phyloP scores from a whole-genome alignment of 2,329 filamentous ascomycete species.

The Cladosporium sp. region DNA sequence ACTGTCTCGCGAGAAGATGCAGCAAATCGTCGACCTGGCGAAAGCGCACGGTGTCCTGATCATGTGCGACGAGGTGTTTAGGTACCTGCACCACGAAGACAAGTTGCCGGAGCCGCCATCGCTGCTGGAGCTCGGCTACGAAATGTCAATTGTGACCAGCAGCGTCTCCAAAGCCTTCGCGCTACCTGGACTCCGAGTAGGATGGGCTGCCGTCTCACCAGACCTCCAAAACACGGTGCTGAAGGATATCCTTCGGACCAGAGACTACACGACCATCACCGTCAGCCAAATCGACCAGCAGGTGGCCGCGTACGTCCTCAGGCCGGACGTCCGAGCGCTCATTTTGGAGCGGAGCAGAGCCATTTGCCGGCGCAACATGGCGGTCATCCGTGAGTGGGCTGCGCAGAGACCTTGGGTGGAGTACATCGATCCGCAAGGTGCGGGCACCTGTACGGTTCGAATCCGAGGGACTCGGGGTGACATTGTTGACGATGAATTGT shows the following conservation, averaged over 20 bases:
- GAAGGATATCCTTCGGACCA: conserved; percentile 54
- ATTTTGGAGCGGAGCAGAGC: conserved; percentile 38
- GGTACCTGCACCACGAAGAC: conserved; percentile 66
- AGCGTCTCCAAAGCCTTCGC: conserved; percentile 83
- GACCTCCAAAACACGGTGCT: conserved; percentile 44
- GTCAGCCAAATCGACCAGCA: conserved; percentile 75
- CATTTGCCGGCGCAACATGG: neutral
- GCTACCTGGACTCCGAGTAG: conserved; percentile 71
- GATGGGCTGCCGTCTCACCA: conserved; percentile 69
- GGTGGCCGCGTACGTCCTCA: conserved; percentile 68
- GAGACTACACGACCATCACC: conserved; percentile 81
- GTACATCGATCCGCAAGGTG: neutral
- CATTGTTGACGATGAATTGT: conserved; percentile 3
- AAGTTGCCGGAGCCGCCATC: conserved; percentile 52
- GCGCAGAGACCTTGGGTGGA: neutral
- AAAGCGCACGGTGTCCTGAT: conserved; percentile 57
- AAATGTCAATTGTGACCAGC: conserved; percentile 64
- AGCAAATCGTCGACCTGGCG: conserved; percentile 59
- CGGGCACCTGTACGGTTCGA: neutral
- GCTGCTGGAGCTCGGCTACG: conserved; percentile 63
- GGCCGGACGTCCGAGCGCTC: conserved; percentile 54
- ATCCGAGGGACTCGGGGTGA: neutral
- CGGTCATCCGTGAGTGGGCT: neutral
- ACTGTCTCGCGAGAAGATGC: conserved; percentile 55
- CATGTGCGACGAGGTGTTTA: conserved; percentile 74